Base-by-base conservation (phyloP, 495 filamentous ascomycete species). In the Neurospora sublineolata region DNA sequence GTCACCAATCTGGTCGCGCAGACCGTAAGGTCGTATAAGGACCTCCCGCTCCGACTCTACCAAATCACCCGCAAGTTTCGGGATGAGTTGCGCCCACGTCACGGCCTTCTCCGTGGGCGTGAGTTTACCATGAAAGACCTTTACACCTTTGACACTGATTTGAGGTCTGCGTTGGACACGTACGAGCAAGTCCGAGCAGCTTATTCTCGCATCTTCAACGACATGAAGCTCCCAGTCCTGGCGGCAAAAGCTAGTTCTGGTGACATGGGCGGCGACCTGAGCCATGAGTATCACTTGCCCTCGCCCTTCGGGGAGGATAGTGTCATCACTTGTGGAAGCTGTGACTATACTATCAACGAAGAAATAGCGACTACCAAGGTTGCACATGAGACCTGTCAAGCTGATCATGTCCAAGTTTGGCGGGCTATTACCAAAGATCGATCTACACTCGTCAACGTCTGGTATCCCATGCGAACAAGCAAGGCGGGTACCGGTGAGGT, bases 41-140 rank as follows among this genome's bases (percentile, higher is more conserved):
- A 92, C 30, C 86, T 98, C 4, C 95, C 95, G 8, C 76, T 98
- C 12, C 86, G 93, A 37, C 85, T 99, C 3, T 98, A 98, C 77
- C 95, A 99, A 78, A 94, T 97, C 69, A 88, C 92, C 7, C 87
- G 94, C 52, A 99, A 99, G 81, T 99, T 97, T 76, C 89, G 95
- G 68, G 94, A 99, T 82, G 95, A 99, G 77, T 86, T 88, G 44
- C 86, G 95, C 33, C 95, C 96, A 8, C 85, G 95, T 41, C 91
- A 97, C 74, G 96, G 95, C 14, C 84, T 98, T 2, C 85, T 99
- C 12, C 89, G 95, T n/a, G 91, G 93, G 0, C 89, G 92, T 72
- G 95, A 99, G 75, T 99, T 99, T 75, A 80, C 93, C 70, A 99
- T 99, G 95, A 99, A 99, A 81, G 95, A 99, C 79, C 87, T 99